Evolutionary conservation across 2,329 filamentous ascomycete genomes (phyloP), one percentile per base, ranked within the genome.

Genomic region (Paraphaeosphaeria minitans): DNA sequence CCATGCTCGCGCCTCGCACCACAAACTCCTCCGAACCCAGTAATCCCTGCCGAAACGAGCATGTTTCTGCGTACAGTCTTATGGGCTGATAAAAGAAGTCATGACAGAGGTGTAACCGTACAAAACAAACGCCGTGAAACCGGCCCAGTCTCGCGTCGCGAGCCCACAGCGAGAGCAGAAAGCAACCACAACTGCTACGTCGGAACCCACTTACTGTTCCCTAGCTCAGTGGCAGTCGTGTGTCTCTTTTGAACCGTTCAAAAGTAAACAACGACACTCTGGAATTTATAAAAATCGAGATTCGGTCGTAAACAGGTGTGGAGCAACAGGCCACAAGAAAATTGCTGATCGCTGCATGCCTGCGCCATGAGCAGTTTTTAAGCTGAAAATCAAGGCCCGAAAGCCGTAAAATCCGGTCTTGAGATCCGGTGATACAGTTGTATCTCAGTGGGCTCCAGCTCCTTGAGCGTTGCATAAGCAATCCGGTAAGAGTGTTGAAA

Each of bases 21-120:
- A 6, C 29, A 35, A 46, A 27, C 37, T 29, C 37, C 51, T 27
- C 41, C 43, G 39, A 7, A 43, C 51, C n/a, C 39, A 45, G 29
- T 22, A 46, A 35, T 22, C 37, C 51, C 41, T 19, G 27, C 51
- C 43, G 51, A 16, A 46, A 42, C 51, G 14, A 45, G n/a, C 51
- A 29, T 21, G 51, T 45, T 45, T 37, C 51, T 53, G 41, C 51
- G n/a, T 24, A 53, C 51, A 53, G 27, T 45, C 29, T 53, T 45
- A 27, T 14, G 41, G 51, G 37, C 35, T 19, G 19, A 45, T 14
- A 43, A 45, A 45, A 12, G 46, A 53, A 46, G 24, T 27, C 31
- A 45, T 45, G n/a, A 19, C 41, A 21, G 39, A 24, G 27, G 6
- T 45, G 19, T 35, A 46, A 43, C 19, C 19, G n/a, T 53, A 35